Evolutionary conservation across 129 eudicot genomes (phyloP).

Genomic region (Scalesia atractyloides): DNA sequence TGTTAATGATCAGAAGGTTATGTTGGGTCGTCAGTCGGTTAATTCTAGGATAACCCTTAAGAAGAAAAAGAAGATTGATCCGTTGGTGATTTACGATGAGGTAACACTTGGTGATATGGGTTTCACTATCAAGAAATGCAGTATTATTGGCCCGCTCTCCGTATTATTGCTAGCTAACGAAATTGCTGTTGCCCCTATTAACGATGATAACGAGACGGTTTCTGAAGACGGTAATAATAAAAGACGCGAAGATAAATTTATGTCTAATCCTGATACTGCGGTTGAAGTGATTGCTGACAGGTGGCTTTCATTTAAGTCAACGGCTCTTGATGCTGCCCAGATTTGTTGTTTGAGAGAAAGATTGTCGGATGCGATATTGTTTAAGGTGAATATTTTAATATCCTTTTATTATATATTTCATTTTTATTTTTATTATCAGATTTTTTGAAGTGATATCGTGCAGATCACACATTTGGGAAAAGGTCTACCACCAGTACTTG

Average conservation of each 20-base stretch:
- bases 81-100: conserved; percentile 80
- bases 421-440: neutral
- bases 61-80: conserved; percentile 34
- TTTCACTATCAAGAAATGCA: conserved; percentile 60
- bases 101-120: conserved; percentile 89
- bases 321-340: conserved; percentile 89
- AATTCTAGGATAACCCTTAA: conserved; percentile 41
- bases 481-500: conserved; percentile 71
- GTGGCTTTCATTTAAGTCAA: conserved; percentile 78
- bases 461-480: conserved; percentile 65
- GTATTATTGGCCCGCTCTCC: conserved; percentile 71
- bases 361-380: conserved; percentile 70
- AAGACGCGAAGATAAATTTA: conserved; percentile 45
- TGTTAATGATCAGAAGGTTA: conserved; percentile 55
- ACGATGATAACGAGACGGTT: conserved; percentile 38
- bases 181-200: conserved; percentile 77
- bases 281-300: conserved; percentile 80
- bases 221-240: conserved; percentile 47
- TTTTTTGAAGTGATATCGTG: conserved; percentile 6
- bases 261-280: conserved; percentile 74
- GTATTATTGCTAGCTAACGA: conserved; percentile 73
- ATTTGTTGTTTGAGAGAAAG: conserved; percentile 93
- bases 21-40: conserved; percentile 61
- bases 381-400: conserved; percentile 49
- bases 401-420: neutral